Percentiles rank a stretch among this genome's conserved stretches.
Evolutionary conservation across 495 filamentous ascomycete species (phyloP).

Genomic region (Penicillium flavigenum): DNA sequence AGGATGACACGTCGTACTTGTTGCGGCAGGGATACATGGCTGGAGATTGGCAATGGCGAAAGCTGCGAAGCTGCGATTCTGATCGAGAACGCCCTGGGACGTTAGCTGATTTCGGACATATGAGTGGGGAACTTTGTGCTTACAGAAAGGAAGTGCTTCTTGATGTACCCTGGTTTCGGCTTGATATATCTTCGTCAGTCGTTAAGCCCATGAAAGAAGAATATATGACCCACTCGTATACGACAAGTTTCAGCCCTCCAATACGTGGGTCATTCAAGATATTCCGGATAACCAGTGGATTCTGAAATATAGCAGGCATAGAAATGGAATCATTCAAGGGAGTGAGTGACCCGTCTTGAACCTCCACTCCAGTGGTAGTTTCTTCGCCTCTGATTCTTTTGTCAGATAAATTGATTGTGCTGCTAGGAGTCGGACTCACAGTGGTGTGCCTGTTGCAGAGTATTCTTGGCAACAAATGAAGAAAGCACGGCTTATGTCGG

Average conservation of each 20-base stretch:
- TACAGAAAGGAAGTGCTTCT: constrained; percentile 4
- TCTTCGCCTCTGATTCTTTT: constrained; percentile 1
- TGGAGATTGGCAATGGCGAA: not conserved
- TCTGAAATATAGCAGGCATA: constrained; percentile 6
- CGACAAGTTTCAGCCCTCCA: constrained; percentile 4
- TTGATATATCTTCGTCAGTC: not conserved
- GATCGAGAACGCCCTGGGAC: constrained; percentile 6
- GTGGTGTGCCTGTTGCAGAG: constrained; percentile 2
- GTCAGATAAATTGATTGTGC: constrained; percentile 2
- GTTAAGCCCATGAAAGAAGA: constrained; percentile 1
- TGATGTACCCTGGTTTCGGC: not conserved
- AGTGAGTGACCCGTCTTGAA: constrained; percentile 1
- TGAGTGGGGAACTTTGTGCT: not conserved
- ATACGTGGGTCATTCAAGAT: constrained; percentile 3
- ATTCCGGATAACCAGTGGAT: constrained; percentile 1
- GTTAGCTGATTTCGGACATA: constrained; percentile 4
- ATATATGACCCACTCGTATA: constrained; percentile 4
- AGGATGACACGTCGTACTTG: not conserved
- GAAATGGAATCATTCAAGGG: not conserved
- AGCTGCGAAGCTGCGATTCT: constrained; percentile 2
- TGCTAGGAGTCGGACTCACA: constrained; percentile 3
- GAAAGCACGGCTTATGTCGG: constrained; percentile 1
- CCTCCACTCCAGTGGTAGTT: constrained; percentile 3
- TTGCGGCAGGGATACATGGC: constrained; percentile 5
- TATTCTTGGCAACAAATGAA: constrained; percentile 7